These are phyloP conservation scores for Geotrichum cucujoidarum DNA, from an alignment of 1,139 yeast species.

Conservation along the genomic window DNA sequence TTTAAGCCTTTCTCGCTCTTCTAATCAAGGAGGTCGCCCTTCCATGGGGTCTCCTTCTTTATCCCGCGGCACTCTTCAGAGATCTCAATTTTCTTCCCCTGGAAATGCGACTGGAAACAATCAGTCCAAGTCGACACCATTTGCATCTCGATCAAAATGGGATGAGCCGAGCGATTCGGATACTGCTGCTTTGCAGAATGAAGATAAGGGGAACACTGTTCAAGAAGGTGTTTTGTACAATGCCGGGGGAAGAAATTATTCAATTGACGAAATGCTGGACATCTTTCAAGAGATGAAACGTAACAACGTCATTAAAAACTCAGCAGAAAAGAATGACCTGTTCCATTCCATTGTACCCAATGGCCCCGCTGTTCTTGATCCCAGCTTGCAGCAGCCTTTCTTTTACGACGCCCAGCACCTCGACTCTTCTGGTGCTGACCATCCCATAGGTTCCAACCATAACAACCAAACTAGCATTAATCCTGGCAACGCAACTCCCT, in stretches of 20 bases:
- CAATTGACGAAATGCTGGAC: constrained; percentile 50
- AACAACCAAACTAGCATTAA: constrained; percentile 10
- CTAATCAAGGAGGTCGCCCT: constrained; percentile 12
- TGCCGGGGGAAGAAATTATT: constrained; percentile 37
- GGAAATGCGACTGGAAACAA: constrained; percentile 1
- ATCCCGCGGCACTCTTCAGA: constrained; percentile 1
- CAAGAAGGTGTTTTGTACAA: constrained; percentile 16
- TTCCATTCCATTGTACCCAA: constrained; percentile 25
- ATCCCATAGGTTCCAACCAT: background rate
- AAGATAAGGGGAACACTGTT: constrained; percentile 3
- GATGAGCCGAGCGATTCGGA: constrained; percentile 11
- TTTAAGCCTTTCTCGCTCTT: constrained; percentile 11
- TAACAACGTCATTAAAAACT: constrained; percentile 29
- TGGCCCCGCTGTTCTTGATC: constrained; percentile 22
- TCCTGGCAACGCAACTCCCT: constrained; percentile 11
- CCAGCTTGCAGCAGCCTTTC: constrained; percentile 6
- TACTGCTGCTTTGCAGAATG: background rate
- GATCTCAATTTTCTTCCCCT: constrained; percentile 7
- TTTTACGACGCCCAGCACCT: constrained; percentile 10
- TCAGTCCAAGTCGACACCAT: constrained; percentile 3
- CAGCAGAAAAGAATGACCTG: constrained; percentile 30
- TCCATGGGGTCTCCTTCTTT: constrained; percentile 10
- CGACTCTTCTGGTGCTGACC: background rate
- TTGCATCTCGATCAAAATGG: constrained; percentile 5
- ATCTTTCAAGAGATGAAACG: constrained; percentile 49